phyloP scores from a whole-genome alignment of 768 basidiomycete genomes.

The Boletales sp. region DNA sequence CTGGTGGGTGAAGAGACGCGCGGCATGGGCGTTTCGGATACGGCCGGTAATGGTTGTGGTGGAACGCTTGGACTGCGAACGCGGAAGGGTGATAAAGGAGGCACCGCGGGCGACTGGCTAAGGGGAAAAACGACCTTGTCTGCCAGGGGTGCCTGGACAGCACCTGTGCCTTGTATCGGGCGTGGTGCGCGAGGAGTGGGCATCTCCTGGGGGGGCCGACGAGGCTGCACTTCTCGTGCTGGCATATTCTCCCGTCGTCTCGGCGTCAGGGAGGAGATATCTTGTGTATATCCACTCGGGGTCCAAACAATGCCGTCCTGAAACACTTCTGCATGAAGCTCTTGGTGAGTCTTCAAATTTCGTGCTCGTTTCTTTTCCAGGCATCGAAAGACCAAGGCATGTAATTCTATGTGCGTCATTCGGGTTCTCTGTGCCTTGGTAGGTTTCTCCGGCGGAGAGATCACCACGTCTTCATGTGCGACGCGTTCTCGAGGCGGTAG shows the following conservation, averaged over 20 bases:
- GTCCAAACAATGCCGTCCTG: constrained; percentile 25
- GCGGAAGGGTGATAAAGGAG: constrained; percentile 14
- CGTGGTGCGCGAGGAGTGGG: constrained; percentile 2
- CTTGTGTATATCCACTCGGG: constrained; percentile 25
- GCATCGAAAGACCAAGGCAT: constrained; percentile 5
- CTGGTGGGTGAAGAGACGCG: constrained; percentile 10
- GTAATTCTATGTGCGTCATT: constrained; percentile 24
- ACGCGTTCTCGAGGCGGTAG: background rate
- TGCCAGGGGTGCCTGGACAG: background rate
- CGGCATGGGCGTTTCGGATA: constrained; percentile 19
- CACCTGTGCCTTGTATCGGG: constrained; percentile 16
- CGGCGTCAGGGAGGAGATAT: constrained; percentile 6
- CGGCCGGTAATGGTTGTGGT: constrained; percentile 7
- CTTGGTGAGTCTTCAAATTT: constrained; percentile 31
- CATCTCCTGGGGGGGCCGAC: background rate
- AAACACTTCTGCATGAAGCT: constrained; percentile 34
- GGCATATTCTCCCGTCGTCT: background rate
- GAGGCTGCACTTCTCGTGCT: background rate
- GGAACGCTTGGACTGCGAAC: constrained; percentile 16
- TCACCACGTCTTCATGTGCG: background rate
- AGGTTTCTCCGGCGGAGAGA: background rate
- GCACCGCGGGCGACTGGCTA: constrained; percentile 2
- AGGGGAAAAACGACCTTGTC: constrained; percentile 5
- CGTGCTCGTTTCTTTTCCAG: constrained; percentile 8
- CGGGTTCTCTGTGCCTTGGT: constrained; percentile 4